Evolutionary conservation across 2,329 filamentous ascomycete genomes (phyloP), one percentile per base, ranked within the genome.

Genomic region (Periconia digitata): DNA sequence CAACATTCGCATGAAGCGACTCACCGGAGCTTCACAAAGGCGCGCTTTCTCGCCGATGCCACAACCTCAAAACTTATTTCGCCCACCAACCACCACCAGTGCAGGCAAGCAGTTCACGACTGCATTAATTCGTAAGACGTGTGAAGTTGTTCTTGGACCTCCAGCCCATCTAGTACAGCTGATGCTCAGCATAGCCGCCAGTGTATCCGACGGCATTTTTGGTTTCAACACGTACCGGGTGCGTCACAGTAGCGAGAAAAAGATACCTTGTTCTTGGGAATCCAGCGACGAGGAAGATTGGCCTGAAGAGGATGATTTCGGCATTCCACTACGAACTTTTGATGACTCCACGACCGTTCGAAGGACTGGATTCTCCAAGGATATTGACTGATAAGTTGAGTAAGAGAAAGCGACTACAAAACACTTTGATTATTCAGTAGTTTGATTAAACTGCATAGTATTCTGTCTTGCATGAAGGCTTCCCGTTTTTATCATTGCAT

Each of bases 141-240:
- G 83, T 54, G 85, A 89, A 43, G 79, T 94, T 23, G 79, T 95
- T 3, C 74, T 96, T 13, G 85, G 88, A 0, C 90, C 90, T n/a
- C 90, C 92, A 0, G 82, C 86, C 27, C 84, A 92, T 59, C 79
- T 95, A 2, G 81, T 95, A 29, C 79, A 83, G 21, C 76, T 95
- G 35, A 91, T 96, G 79, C 79, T 96, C 4, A 84, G 85, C 47
- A 89, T 96, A 47, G 89, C 91, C 1, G 85, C 88, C 0, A 85
- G 83, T 53, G 90, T 96, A 53, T 81, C 85, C 1, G 72, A 72
- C 39, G 76, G 76, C 3, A 69, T 51, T 16, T 66, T 68, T 40
- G 60, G 63, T 27, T 67, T 67, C 47, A 61, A 60, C 38, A 67
- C 67, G 3, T 72, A 69, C 46, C 63, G 63, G 12, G 52, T 71